A percentile compares a stretch with the other conserved stretches of the same genome.
These are phyloP conservation scores for Mycena alexandri DNA, from an alignment of 768 basidiomycete species.

Conservation along the genomic window DNA sequence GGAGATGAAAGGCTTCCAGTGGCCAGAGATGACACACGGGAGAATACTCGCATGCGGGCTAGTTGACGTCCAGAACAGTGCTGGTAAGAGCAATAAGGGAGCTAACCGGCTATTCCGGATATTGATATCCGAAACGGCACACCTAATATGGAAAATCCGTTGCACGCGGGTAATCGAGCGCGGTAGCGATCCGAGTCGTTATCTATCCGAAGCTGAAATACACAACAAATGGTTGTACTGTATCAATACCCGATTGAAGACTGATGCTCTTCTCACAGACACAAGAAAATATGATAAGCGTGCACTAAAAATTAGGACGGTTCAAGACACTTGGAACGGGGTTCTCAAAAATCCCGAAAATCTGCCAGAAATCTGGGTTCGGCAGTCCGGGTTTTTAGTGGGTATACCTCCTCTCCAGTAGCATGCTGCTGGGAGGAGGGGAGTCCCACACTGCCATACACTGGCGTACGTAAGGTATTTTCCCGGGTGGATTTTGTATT, in stretches of 20 bases:
- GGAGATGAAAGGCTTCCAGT: no score
- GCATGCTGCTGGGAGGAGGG: not conserved
- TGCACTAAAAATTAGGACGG: not conserved
- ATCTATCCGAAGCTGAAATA: not conserved
- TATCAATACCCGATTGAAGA: not conserved
- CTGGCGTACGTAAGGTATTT: conserved; percentile 12
- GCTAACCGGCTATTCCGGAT: no score
- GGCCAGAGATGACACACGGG: no score
- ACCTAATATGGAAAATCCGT: no score
- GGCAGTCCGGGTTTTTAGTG: conserved; percentile 3
- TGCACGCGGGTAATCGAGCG: no score
- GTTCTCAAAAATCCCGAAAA: conserved; percentile 1
- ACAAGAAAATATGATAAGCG: not conserved
- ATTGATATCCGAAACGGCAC: no score
- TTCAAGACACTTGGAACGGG: not conserved
- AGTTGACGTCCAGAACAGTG: no score
- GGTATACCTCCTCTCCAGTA: not conserved
- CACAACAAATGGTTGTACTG: not conserved
- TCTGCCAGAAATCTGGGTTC: conserved; percentile 7
- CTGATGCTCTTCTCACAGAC: not conserved
- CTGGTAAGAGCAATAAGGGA: no score
- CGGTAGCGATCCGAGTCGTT: no score
- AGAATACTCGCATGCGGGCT: no score
- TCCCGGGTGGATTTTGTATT: not conserved
- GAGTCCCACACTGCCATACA: conserved; percentile 3